Evolutionary conservation across 2,329 filamentous ascomycete genomes (phyloP), one percentile per base, ranked within the genome.

Genomic region (Sporothrix luriei): DNA sequence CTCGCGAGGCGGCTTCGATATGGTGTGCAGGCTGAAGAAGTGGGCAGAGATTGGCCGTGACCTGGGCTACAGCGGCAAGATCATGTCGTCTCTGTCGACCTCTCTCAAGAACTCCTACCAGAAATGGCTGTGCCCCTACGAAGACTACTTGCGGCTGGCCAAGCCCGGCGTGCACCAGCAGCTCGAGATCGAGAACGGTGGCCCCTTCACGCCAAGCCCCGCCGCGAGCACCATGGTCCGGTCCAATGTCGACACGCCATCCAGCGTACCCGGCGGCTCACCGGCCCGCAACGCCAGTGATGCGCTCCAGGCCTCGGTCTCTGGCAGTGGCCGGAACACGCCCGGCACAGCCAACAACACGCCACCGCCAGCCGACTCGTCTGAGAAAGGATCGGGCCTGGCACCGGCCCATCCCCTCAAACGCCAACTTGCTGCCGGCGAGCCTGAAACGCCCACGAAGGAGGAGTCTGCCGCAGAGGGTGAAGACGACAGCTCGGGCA

Each of bases 21-120:
- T 92, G 77, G 95, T 99, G 57, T 99, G 95, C 85, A 97, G 97
- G 80, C 86, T 90, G 69, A 99, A 99, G 82, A 98, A 98, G 82
- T 99, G 95, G 95, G 95, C 95, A 19, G 95, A 99, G 79, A 98
- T 99, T 75, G 95, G 95, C 46, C 89, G 95, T 76, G 95, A 98
- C 78, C 82, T 99, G 62, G 95, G 95, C 68, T 99, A 99, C 80
- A 98, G 94, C 77, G 95, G 95, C 77, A 99, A 99, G 83, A 99
- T 99, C 73, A 99, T 99, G 95, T 98, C 94, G 2, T 98, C 95
- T 10, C 83, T 99, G 61, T 99, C 95, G 6, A 99, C 95, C 0
- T 98, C 95, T 5, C 85, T 99, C 54, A 99, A 98, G 79, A 99
- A 99, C 79, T 98, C 95, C 0, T 99, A 96, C 76, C 93, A 97